Evolutionary conservation across 2,329 filamentous ascomycete species (phyloP), one percentile per base, ranked within the genome.

Genomic region (Diaporthe citrichinensis): DNA sequence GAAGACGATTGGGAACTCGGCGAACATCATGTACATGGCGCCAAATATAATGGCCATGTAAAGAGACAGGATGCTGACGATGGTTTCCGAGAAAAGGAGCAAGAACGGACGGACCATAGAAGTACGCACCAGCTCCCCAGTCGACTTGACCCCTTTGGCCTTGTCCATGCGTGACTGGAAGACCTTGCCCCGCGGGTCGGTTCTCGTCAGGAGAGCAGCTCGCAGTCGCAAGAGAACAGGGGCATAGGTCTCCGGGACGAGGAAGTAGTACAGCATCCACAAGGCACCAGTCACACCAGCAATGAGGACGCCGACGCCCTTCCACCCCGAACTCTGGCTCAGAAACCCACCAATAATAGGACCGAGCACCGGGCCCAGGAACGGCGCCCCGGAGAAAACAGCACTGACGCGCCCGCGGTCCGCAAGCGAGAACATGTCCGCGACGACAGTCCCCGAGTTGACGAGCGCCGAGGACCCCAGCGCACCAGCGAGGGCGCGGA

Each of bases 21-120:
- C 86, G 76, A 90, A 90, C 76, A 88, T 84, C 80, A 90, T 85
- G 79, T 90, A 91, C 9, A 90, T 81, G 0, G 88, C 89, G 23
- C 87, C 87, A 77, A 89, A 89, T 77, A 89, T 83, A 76, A 89
- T 91, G 77, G 90, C 89, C 86, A 92, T 89, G 84, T 93, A 94
- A 31, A 93, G 84, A 9, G 88, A 89, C 9, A 91, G 86, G 12
- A 93, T 84, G 23, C 93, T 81, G 41, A 94, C 91, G 77, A 94
- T 94, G 5, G 92, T 92, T 78, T 94, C 92, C 71, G 84, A 84
- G 84, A 94, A 91, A 1, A 94, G 86, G 7, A 94, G 85, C 53
- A 92, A 82, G 90, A 90, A 93, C 0, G 92, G 92, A 1, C 92
- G 87, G 59, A 87, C 84, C 31, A 94, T 85, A 5, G 90, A 88